These are phyloP conservation scores for Ceratobasidium sp. DNA, from an alignment of 1,284 basidiomycete species.

Conservation along the genomic window DNA sequence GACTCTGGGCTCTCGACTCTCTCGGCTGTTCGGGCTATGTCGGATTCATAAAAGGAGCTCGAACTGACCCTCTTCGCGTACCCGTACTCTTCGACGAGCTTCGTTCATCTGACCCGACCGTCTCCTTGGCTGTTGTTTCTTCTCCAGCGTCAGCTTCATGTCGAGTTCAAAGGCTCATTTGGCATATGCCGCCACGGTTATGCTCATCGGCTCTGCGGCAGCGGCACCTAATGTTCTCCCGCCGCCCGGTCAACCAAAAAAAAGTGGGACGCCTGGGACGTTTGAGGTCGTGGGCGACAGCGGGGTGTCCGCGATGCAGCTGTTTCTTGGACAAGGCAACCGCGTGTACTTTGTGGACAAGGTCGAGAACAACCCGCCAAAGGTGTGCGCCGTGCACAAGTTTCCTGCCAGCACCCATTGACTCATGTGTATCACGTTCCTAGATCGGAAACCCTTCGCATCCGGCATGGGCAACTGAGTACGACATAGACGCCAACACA, in stretches of 20 bases:
- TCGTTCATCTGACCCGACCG: no score
- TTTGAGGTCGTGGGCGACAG: constrained; percentile 59
- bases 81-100: no score
- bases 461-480: constrained; percentile 49
- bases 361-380: constrained; percentile 55
- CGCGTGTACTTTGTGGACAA: constrained; percentile 59
- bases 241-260: constrained; percentile 41
- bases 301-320: constrained; percentile 55
- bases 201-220: neutral
- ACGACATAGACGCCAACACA: constrained; percentile 53
- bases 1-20: no score
- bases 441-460: constrained; percentile 27
- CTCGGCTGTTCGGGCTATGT: no score
- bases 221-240: constrained; percentile 10
- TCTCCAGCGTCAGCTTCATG: no score
- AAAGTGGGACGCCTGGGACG: constrained; percentile 49
- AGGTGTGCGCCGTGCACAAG: constrained; percentile 47
- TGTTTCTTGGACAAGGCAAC: constrained; percentile 55
- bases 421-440: constrained; percentile 52
- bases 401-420: neutral
- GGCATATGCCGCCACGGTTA: no score
- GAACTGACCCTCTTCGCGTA: no score
- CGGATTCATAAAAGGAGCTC: no score
- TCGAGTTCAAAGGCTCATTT: no score
- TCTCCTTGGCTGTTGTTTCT: no score